These are phyloP conservation scores for Omphalea diandra DNA, from an alignment of 441 rosid species.

Conservation along the genomic window DNA sequence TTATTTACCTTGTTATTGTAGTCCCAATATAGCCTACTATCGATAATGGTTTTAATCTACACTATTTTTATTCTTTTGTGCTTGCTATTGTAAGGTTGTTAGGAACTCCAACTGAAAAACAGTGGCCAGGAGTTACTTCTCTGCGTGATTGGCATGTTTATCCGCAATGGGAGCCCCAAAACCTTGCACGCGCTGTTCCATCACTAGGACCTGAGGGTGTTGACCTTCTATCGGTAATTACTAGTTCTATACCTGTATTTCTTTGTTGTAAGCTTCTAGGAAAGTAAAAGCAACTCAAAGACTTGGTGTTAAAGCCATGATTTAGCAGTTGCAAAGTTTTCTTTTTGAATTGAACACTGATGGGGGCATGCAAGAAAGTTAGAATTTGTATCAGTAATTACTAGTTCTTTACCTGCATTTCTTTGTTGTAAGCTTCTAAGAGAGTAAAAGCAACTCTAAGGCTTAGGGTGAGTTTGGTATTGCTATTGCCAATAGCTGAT, in stretches of 20 bases:
- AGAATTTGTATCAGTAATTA: constrained; percentile 30
- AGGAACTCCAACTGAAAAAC: constrained; percentile 85
- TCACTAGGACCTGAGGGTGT: constrained; percentile 73
- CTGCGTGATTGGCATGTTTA: constrained; percentile 92
- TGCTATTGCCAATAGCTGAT: no score
- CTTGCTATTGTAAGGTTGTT: constrained; percentile 46
- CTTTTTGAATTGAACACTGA: neutral
- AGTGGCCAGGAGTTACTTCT: constrained; percentile 85
- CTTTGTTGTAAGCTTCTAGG: neutral
- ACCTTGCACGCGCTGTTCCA: constrained; percentile 70
- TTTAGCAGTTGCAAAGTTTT: neutral
- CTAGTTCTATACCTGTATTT: neutral
- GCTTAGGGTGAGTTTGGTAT: no score
- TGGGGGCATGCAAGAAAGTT: neutral
- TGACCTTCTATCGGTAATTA: constrained; percentile 74
- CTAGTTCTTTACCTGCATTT: constrained; percentile 1
- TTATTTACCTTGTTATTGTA: neutral
- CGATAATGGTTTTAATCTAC: neutral
- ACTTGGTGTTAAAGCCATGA: neutral
- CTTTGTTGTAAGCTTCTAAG: neutral
- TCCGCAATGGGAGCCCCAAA: constrained; percentile 88
- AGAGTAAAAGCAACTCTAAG: neutral
- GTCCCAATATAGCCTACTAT: neutral
- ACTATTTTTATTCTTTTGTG: neutral
- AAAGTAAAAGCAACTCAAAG: neutral